phyloP scores from a whole-genome alignment of 2,329 filamentous ascomycete species.

The Xylaria sp. region DNA sequence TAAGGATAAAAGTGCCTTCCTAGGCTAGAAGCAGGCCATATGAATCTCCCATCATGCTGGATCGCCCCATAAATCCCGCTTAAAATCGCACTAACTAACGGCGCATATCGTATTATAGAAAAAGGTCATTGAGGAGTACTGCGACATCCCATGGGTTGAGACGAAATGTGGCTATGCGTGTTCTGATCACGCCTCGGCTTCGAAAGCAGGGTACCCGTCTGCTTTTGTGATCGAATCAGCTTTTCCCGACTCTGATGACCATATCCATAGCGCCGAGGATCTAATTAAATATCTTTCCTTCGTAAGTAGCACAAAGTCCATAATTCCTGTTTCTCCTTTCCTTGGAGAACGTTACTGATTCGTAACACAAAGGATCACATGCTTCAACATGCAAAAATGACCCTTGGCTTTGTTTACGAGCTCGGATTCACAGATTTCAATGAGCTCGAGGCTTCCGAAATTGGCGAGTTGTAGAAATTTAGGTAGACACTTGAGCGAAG shows the following conservation, averaged over 20 bases:
- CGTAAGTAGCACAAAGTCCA: constrained; percentile 36
- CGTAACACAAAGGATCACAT: constrained; percentile 72
- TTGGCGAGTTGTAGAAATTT: constrained; percentile 53
- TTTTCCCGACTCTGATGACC: constrained; percentile 73
- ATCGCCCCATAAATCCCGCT: neutral
- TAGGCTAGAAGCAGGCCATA: neutral
- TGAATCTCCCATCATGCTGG: neutral
- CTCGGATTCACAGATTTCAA: constrained; percentile 80
- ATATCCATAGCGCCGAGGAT: constrained; percentile 78
- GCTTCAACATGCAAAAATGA: constrained; percentile 89
- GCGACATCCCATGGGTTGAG: constrained; percentile 85
- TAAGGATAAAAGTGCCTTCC: neutral
- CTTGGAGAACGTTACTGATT: constrained; percentile 15
- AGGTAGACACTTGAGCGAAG: constrained; percentile 3
- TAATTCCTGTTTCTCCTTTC: neutral
- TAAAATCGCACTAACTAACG: constrained; percentile 13
- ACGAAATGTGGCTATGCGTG: constrained; percentile 92
- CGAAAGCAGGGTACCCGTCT: constrained; percentile 78
- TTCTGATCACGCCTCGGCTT: constrained; percentile 78
- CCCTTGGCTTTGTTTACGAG: constrained; percentile 84
- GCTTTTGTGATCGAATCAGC: constrained; percentile 81
- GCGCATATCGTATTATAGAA: constrained; percentile 58
- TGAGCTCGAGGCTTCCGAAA: constrained; percentile 51
- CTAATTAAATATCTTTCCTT: constrained; percentile 79
- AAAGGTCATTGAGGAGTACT: constrained; percentile 86